Percentiles rank a stretch among this genome's conserved stretches.
phyloP scores from a whole-genome alignment of 306 rosid genomes.

The Cucurbita moschata region DNA sequence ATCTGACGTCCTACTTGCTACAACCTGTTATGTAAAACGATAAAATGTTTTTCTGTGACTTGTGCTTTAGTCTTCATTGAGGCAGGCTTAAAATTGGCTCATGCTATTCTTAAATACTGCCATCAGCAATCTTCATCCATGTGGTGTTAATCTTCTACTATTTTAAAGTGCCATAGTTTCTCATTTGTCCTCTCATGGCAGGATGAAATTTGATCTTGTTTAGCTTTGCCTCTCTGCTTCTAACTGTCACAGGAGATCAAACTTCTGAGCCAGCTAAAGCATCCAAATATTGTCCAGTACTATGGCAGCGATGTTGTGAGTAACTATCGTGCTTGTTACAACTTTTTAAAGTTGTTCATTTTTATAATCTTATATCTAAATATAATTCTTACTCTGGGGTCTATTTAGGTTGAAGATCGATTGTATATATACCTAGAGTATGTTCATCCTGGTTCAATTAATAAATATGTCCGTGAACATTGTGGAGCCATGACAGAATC shows the following conservation, averaged over 20 bases:
- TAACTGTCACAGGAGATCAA: constrained; percentile 61
- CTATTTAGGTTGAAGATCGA: constrained; percentile 54
- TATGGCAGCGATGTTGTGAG: constrained; percentile 90
- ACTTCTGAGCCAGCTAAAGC: constrained; percentile 75
- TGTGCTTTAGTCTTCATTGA: neutral
- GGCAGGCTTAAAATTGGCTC: neutral
- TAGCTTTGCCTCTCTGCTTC: constrained; percentile 8
- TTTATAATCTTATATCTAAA: neutral
- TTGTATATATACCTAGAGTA: constrained; percentile 84
- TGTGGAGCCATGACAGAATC: constrained; percentile 90
- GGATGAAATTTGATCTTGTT: neutral
- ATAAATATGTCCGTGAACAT: constrained; percentile 82
- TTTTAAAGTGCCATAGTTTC: neutral
- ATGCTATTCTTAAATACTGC: neutral
- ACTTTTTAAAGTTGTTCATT: constrained; percentile 6
- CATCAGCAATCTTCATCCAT: neutral
- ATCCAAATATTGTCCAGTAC: constrained; percentile 89
- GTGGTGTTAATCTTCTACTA: neutral
- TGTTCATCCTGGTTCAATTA: constrained; percentile 89
- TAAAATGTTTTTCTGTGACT: neutral
- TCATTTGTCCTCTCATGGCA: neutral
- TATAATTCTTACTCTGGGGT: constrained; percentile 6
- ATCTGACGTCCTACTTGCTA: neutral
- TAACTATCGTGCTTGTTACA: constrained; percentile 13
- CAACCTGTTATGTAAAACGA: neutral